A percentile compares a stretch with the other conserved stretches of the same genome.
These are phyloP conservation scores for Phytophthora vignae DNA, from an alignment of 352 stramenopile genomes.

Conservation along the genomic window DNA sequence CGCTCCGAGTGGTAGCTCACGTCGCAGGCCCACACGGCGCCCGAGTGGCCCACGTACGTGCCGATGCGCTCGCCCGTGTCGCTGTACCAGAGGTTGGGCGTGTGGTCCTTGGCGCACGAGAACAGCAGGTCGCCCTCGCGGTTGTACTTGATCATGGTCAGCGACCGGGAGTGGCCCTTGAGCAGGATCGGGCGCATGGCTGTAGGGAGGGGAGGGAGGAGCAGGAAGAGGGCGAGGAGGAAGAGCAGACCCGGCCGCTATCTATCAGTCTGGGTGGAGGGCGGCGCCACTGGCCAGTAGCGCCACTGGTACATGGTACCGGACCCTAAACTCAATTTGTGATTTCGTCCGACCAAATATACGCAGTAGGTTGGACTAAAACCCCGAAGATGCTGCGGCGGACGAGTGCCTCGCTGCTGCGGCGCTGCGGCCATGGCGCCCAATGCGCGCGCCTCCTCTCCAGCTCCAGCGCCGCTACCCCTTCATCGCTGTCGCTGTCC, in stretches of 20 bases:
- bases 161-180: constrained; percentile 98
- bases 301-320: too few species aligned
- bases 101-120: constrained; percentile 96
- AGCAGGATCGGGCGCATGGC: constrained; percentile 97
- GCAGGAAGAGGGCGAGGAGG: not conserved
- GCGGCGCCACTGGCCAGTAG: constrained; percentile 2
- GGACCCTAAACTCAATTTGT: too few species aligned
- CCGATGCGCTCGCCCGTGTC: constrained; percentile 96
- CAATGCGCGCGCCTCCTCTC: too few species aligned
- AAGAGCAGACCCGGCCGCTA: not conserved
- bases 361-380: too few species aligned
- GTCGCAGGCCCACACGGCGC: constrained; percentile 98
- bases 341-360: too few species aligned
- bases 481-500: too few species aligned
- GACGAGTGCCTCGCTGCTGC: not conserved
- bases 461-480: too few species aligned
- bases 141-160: constrained; percentile 99
- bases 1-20: constrained; percentile 93
- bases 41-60: constrained; percentile 97
- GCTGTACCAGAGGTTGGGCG: constrained; percentile 97
- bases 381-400: too few species aligned
- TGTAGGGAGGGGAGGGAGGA: not conserved
- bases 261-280: constrained; percentile 12
- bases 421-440: too few species aligned
- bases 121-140: constrained; percentile 99